Base-by-base conservation (phyloP, 345 rosid species). In the Arabis hirsuta region DNA sequence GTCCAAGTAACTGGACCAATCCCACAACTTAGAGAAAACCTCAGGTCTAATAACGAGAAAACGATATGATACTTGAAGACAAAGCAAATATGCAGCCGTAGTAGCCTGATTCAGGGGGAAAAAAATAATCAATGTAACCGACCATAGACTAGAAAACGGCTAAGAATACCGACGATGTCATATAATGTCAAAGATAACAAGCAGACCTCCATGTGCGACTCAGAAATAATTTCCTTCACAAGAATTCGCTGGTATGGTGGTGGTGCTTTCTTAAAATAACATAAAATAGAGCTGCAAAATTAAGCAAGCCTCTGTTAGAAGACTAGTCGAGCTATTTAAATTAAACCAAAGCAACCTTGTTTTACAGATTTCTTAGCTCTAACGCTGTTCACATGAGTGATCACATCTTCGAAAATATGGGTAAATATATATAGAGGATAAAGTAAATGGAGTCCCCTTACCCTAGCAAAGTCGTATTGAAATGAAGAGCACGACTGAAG, bases 1-100 rank as follows among this genome's bases (percentile, higher is more conserved):
- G 45, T 88, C 96, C 81, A 89, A 60, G 79, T 91, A 86, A 77
- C 84, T 82, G 41, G 96, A 91, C 96, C 99, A 91, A 80, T 94
- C 89, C 99, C 99, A 95, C 65, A 73, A 82, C 76, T 83, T 84
- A 58, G 89, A 83, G 77, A 94, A 82, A 58, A 78, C 73, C 60
- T 89, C 84, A 26, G 89, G 85, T 60, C 81, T 86, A 52, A 72
- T 55, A 50, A 81, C 48, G 45, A 95, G 82, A 72, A 95, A 70
- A 56, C 96, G 91, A 59, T 85, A 91, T 55, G 96, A 88, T 72
- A 78, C 82, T 74, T 84, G 83, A 62, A 78, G 82, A 12, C 81
- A 83, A 67, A 63, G 79, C 70, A 86, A 80, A 66, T 72, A 74
- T 14, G 24, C 62, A 69, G 71, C 67, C 47, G 73, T 72, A 67